A percentile compares a stretch with the other conserved stretches of the same genome.
Evolutionary conservation across 1,284 basidiomycete species (phyloP).

Genomic region (Tremellales sp.): DNA sequence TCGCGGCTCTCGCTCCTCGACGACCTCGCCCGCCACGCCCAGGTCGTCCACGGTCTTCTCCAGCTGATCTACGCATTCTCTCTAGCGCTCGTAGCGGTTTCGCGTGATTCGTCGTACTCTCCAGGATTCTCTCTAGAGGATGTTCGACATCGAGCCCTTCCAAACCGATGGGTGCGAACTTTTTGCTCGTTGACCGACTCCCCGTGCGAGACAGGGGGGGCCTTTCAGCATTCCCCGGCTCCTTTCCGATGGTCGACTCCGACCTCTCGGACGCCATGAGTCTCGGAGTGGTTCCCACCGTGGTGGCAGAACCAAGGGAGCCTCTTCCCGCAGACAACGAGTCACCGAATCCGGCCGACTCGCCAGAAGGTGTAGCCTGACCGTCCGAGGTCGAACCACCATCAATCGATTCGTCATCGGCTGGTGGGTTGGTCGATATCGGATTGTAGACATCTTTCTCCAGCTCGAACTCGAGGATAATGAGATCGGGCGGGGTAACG

Average conservation of each 20-base stretch:
- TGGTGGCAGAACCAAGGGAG: constrained; percentile 12
- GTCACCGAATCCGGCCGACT: constrained; percentile 2
- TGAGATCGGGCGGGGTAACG: constrained; percentile 44
- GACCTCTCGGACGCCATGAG: no score
- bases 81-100: constrained; percentile 72
- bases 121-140: constrained; percentile 61
- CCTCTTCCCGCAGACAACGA: neutral
- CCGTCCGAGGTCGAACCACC: no score
- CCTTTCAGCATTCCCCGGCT: no score
- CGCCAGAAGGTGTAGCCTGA: constrained; percentile 14
- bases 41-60: neutral
- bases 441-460: constrained; percentile 72
- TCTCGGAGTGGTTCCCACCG: constrained; percentile 16
- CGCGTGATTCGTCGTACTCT: constrained; percentile 68
- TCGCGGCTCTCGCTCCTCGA: constrained; percentile 9
- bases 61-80: constrained; percentile 57
- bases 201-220: no score
- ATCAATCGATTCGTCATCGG: constrained; percentile 23
- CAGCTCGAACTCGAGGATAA: constrained; percentile 80
- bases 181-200: no score
- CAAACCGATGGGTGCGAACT: constrained; percentile 38
- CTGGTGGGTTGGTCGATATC: constrained; percentile 39
- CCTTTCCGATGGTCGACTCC: no score
- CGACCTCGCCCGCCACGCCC: constrained; percentile 10
- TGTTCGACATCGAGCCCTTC: constrained; percentile 47